Conservation (phyloP, 495 filamentous ascomycete species). For the Viridothelium virens region DNA sequence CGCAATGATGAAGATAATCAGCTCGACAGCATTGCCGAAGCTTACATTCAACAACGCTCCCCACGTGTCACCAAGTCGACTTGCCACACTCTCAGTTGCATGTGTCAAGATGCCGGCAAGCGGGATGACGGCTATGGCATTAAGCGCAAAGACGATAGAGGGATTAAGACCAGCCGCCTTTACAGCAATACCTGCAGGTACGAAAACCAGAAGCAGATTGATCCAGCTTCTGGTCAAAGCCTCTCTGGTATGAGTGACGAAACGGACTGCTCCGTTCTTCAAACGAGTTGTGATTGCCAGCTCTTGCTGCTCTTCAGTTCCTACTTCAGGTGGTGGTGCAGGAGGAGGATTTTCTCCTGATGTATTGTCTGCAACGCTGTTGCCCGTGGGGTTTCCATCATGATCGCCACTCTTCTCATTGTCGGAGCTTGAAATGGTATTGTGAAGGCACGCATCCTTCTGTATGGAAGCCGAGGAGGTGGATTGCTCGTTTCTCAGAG, state of each 20-base stretch:
- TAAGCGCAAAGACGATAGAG: constrained; percentile 63
- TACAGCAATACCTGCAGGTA: constrained; percentile 67
- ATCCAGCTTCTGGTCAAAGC: constrained; percentile 63
- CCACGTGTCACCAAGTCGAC: constrained; percentile 67
- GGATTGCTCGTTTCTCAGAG: constrained; percentile 10
- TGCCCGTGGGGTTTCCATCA: constrained; percentile 28
- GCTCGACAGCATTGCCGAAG: constrained; percentile 82
- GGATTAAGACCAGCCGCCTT: constrained; percentile 38
- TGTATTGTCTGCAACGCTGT: constrained; percentile 33
- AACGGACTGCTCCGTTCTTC: constrained; percentile 39
- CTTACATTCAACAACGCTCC: constrained; percentile 80
- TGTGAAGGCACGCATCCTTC: constrained; percentile 18
- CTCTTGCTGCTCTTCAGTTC: constrained; percentile 35
- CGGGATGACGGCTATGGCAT: constrained; percentile 76
- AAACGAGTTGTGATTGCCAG: constrained; percentile 19
- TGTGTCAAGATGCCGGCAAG: constrained; percentile 70
- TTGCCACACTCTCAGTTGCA: constrained; percentile 76
- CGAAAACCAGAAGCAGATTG: constrained; percentile 71
- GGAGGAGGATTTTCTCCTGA: constrained; percentile 34
- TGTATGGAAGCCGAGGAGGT: neutral
- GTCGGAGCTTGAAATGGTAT: constrained; percentile 11
- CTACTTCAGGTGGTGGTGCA: constrained; percentile 43
- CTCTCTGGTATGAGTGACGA: constrained; percentile 44
- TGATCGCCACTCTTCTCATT: constrained; percentile 17
- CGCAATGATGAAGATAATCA: constrained; percentile 79